Percentiles rank a stretch among this genome's conserved stretches.
These are phyloP conservation scores for Ochetophila trinervis DNA, from an alignment of 306 rosid species.

Conservation along the genomic window DNA sequence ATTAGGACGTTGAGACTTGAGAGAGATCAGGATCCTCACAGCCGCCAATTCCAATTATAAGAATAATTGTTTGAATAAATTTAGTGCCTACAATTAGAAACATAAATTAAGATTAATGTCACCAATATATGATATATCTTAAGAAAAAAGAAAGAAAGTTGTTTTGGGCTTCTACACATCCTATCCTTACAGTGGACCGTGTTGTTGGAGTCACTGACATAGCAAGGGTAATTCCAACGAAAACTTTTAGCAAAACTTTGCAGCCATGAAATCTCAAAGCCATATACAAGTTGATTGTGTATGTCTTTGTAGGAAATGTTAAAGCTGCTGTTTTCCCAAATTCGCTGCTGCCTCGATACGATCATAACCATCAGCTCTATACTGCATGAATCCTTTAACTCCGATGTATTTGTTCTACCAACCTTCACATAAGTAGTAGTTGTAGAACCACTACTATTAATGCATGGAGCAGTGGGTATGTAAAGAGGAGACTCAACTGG, in stretches of 20 bases:
- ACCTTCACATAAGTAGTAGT: background rate
- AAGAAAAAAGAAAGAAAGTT: too few relatives aligned
- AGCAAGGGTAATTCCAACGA: background rate
- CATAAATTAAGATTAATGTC: too few relatives aligned
- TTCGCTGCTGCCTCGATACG: too few relatives aligned
- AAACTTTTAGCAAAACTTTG: background rate
- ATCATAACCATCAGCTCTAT: background rate
- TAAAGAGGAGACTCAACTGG: background rate
- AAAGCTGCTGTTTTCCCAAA: too few relatives aligned
- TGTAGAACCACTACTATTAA: background rate
- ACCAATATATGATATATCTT: too few relatives aligned
- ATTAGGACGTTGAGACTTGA: too few relatives aligned
- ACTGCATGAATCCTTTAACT: too few relatives aligned
- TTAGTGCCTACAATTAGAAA: too few relatives aligned
- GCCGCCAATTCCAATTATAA: too few relatives aligned
- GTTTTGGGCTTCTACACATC: too few relatives aligned
- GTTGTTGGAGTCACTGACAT: background rate
- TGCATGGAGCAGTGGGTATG: background rate
- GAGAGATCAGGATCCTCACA: too few relatives aligned
- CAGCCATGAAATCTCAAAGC: constrained; percentile 18
- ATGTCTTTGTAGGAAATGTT: constrained; percentile 2
- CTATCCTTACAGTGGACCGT: background rate
- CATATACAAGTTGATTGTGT: background rate
- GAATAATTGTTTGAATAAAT: too few relatives aligned
- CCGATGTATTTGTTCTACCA: background rate